Evolutionary conservation across 805 yeast species (phyloP).

Genomic region (Suhomyces tanzawaensis): DNA sequence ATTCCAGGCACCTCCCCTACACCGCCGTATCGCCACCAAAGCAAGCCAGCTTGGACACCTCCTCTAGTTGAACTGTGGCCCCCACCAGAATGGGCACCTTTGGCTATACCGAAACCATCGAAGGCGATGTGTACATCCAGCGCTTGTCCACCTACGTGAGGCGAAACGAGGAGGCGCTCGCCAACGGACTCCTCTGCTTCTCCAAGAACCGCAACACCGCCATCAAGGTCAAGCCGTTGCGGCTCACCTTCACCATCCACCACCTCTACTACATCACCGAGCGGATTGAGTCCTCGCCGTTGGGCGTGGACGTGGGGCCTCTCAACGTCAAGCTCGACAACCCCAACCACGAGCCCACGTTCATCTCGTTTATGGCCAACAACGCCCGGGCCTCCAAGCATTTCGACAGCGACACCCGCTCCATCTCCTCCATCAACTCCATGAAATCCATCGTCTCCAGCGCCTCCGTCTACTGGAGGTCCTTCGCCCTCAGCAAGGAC

Average conservation of each 20-base stretch:
- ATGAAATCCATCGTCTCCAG: constrained; percentile 49
- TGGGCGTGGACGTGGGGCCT: constrained; percentile 57
- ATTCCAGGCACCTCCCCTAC: no score
- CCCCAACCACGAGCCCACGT: constrained; percentile 52
- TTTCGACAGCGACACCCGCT: constrained; percentile 44
- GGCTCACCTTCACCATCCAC: constrained; percentile 59
- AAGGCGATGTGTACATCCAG: constrained; percentile 58
- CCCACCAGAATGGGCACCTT: constrained; percentile 21
- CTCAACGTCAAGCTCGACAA: constrained; percentile 57
- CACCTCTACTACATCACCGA: constrained; percentile 63
- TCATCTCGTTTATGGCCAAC: constrained; percentile 57
- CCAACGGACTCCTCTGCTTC: constrained; percentile 56
- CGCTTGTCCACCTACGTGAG: constrained; percentile 52
- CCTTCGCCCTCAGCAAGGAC: constrained; percentile 34
- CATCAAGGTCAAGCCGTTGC: constrained; percentile 46
- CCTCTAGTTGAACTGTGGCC: background rate
- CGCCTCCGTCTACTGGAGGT: constrained; percentile 42
- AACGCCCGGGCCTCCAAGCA: constrained; percentile 45
- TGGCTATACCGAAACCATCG: constrained; percentile 37
- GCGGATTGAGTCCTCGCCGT: constrained; percentile 48
- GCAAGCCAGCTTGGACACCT: no score
- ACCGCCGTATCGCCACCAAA: background rate
- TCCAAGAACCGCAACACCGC: constrained; percentile 33
- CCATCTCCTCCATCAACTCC: constrained; percentile 58
- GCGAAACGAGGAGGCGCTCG: constrained; percentile 56